Evolutionary conservation across 306 rosid species (phyloP).

Genomic region (Hippophae tibetana): DNA sequence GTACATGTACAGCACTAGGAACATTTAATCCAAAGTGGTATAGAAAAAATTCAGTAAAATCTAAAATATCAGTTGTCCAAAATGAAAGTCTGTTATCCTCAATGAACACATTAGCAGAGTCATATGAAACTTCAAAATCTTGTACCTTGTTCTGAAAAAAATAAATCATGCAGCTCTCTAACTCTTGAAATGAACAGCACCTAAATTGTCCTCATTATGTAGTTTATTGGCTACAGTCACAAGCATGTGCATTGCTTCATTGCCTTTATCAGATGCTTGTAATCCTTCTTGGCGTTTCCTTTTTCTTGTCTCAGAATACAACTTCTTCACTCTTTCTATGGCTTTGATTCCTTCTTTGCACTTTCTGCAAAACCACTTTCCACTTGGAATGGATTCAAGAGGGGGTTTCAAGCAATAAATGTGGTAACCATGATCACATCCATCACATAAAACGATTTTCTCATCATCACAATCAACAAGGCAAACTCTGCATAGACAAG

Average conservation of each 20-base stretch:
- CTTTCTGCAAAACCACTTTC: conserved; percentile 76
- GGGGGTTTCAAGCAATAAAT: conserved; percentile 75
- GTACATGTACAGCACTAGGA: background rate
- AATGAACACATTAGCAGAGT: too few species aligned
- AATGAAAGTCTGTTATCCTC: too few species aligned
- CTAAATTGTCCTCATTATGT: conserved; percentile 33
- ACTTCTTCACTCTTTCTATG: conserved; percentile 43
- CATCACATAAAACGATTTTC: conserved; percentile 72
- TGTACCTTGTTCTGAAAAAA: too few species aligned
- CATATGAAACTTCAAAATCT: too few species aligned
- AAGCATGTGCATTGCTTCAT: conserved; percentile 24
- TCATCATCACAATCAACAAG: conserved; percentile 55
- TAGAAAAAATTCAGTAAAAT: too few species aligned
- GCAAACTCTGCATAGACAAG: conserved; percentile 80
- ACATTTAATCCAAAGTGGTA: too few species aligned
- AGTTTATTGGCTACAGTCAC: conserved; percentile 27
- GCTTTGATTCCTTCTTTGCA: conserved; percentile 55
- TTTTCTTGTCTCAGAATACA: conserved; percentile 21
- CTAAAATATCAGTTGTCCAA: too few species aligned
- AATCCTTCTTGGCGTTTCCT: conserved; percentile 6
- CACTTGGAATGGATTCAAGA: conserved; percentile 44
- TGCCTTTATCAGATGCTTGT: conserved; percentile 3
- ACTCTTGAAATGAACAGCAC: conserved; percentile 27
- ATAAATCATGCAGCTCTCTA: too few species aligned
- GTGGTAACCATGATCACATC: conserved; percentile 89